Base-by-base conservation (phyloP, 2,329 filamentous ascomycete species). In the Cladophialophora psammophila region DNA sequence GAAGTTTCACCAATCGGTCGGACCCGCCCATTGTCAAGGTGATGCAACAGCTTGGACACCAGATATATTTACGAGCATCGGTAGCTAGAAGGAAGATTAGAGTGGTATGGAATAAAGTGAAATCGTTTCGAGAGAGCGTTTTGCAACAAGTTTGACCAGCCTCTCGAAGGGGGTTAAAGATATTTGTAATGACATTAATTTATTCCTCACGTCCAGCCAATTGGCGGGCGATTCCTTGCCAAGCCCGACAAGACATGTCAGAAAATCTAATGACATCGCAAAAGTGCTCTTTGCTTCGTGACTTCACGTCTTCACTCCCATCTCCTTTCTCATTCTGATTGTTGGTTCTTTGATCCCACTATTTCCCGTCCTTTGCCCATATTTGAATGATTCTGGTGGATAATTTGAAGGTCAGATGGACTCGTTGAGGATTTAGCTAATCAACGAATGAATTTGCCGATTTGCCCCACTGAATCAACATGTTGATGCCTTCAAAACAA, bases 401-500 rank as follows among this genome's bases (percentile, higher is more conserved):
- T 26, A 3, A 26, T 26, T 26, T 2, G 26, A 40, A 13, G 38
- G 10, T 13, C 38, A 40, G 10, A 13, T 40, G 38, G 4, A 15
- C 15, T 42, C 15, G 40, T 5, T 9, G 45, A 50, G 10, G 3
- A 26, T 50, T 10, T 9, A 13, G 18, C 45, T 12, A 26, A 9
- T 26, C 18, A 20, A 20, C 45, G 18, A 20, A 18, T 20, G 3
- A 7, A 6, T 20, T 3, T 20, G 9, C 1, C 10, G 18, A 50
- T 26, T 26, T n/a, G 18, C 45, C 18, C 9, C 2, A 26, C 2
- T 6, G 20, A 50, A n/a, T 50, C 45, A 45, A 53, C 5, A 63
- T 59, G 64, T 55, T 66, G 59, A 59, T 66, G 53, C 60, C 64
- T n/a, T n/a, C 36, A 12, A 40, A 13, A 26, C 57, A 52, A 15